Evolutionary conservation across 441 rosid genomes (phyloP).

Genomic region (Sinapis alba): DNA sequence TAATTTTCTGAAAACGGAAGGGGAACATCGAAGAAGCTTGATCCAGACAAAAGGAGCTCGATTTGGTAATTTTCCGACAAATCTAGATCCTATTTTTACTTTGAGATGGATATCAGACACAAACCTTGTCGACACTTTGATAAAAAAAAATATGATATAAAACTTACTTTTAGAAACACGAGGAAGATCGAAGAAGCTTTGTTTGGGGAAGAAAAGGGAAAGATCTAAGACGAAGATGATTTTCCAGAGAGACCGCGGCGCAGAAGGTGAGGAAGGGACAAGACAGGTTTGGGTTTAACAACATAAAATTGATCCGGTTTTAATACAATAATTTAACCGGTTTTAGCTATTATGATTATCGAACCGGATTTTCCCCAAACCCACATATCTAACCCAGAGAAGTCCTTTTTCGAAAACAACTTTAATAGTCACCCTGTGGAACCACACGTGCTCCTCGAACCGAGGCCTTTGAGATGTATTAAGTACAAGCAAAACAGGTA

Average conservation of each 20-base stretch:
- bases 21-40: background rate
- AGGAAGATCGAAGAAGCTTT: slow-evolving; percentile 20
- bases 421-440: too few relatives aligned
- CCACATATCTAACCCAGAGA: too few relatives aligned
- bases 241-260: slow-evolving; percentile 28
- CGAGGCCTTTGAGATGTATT: too few relatives aligned
- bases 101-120: slow-evolving; percentile 1
- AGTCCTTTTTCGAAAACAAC: too few relatives aligned
- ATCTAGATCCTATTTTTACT: background rate
- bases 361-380: background rate
- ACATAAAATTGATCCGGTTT: slow-evolving; percentile 3
- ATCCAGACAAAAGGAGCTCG: background rate
- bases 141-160: background rate
- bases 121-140: background rate
- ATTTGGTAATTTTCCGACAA: background rate
- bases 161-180: slow-evolving; percentile 14
- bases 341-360: background rate
- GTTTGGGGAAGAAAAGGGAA: background rate
- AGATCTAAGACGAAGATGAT: slow-evolving; percentile 4
- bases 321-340: background rate
- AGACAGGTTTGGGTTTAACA: background rate
- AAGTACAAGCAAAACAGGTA: too few relatives aligned
- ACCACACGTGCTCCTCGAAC: too few relatives aligned
- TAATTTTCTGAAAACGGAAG: background rate
- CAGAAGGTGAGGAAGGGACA: background rate